Conservation (phyloP, 1,139 yeast species). For the Sugiyamaella xylanicola region DNA sequence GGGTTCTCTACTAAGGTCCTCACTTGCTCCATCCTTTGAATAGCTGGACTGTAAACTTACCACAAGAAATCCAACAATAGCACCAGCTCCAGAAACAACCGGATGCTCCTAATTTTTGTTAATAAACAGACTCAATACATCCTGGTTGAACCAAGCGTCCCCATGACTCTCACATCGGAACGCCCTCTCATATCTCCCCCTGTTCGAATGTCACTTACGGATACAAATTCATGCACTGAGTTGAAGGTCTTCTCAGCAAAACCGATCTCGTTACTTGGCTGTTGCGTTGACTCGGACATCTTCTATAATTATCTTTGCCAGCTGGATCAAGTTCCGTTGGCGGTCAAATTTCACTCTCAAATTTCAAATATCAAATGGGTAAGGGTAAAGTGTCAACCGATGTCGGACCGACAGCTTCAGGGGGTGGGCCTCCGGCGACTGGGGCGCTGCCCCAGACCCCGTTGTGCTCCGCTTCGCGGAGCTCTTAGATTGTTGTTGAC, state of each 20-base stretch:
- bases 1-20: too few relatives aligned
- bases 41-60: too few relatives aligned
- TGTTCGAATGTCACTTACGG: slow-evolving; percentile 25
- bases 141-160: too few relatives aligned
- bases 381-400: not conserved
- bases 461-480: too few relatives aligned
- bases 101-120: slow-evolving; percentile 58
- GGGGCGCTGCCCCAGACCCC: too few relatives aligned
- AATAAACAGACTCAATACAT: too few relatives aligned
- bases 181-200: not conserved
- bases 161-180: too few relatives aligned
- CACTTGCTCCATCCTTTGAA: too few relatives aligned
- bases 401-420: not conserved
- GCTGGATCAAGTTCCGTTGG: not conserved
- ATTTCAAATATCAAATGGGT: not conserved
- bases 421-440: too few relatives aligned
- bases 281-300: slow-evolving; percentile 8
- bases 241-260: slow-evolving; percentile 67
- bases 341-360: slow-evolving; percentile 7
- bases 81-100: slow-evolving; percentile 69
- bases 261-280: slow-evolving; percentile 33
- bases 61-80: slow-evolving; percentile 55
- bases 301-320: not conserved
- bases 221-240: slow-evolving; percentile 47
- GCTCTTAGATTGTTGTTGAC: too few relatives aligned